These are phyloP conservation scores for Stephania cephalantha DNA, from an alignment of 164 flowering plant genomes.

Conservation along the genomic window DNA sequence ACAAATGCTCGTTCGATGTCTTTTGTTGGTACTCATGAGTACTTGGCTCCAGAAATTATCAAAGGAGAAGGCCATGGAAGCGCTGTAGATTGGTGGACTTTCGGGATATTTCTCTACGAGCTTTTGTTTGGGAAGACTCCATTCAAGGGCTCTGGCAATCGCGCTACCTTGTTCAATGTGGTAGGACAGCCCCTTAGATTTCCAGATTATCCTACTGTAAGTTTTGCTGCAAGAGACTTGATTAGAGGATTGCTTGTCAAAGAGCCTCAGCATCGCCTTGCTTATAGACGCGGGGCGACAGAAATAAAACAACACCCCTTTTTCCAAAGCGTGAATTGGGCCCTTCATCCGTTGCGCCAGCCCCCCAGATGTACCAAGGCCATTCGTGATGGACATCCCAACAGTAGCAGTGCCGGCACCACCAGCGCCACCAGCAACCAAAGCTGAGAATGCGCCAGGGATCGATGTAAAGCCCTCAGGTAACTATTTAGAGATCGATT, in stretches of 20 bases:
- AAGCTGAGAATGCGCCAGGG: constrained; percentile 29
- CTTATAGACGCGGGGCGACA: constrained; percentile 81
- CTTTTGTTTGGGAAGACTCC: constrained; percentile 87
- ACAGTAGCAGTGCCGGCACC: constrained; percentile 13
- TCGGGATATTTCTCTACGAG: constrained; percentile 86
- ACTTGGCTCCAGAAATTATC: constrained; percentile 88
- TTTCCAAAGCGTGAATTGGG: constrained; percentile 86
- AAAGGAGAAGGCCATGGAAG: constrained; percentile 96
- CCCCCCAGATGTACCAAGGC: constrained; percentile 80
- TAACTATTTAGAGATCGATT: constrained; percentile 79
- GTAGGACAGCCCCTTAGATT: constrained; percentile 80
- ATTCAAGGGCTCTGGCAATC: constrained; percentile 74
- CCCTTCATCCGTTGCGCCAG: constrained; percentile 77
- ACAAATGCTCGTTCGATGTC: constrained; percentile 90
- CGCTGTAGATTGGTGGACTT: constrained; percentile 99
- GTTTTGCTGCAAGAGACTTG: constrained; percentile 85
- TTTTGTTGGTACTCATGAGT: constrained; percentile 91
- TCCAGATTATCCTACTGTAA: constrained; percentile 76
- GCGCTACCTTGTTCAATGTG: constrained; percentile 81
- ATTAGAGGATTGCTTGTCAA: constrained; percentile 84
- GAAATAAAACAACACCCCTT: constrained; percentile 90
- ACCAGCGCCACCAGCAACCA: not conserved
- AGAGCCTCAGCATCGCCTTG: constrained; percentile 89
- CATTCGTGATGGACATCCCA: constrained; percentile 27
- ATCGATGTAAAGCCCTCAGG: constrained; percentile 70